phyloP scores from a whole-genome alignment of 768 basidiomycete genomes.

The Mycena leptocephala region DNA sequence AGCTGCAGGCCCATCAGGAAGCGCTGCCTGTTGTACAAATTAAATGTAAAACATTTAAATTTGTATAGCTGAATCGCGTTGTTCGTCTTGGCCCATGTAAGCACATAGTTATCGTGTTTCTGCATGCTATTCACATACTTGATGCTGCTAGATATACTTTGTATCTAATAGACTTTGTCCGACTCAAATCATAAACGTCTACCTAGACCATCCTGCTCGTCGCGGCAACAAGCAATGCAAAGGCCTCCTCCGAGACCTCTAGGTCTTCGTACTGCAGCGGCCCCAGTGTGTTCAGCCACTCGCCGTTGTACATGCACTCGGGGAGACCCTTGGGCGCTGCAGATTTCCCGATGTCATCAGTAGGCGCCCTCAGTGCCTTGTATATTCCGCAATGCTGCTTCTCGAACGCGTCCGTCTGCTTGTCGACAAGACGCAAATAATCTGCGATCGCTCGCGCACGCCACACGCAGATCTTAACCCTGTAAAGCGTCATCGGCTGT shows the following conservation, averaged over 20 bases:
- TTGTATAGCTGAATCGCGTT: too few species aligned
- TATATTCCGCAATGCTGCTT: not conserved
- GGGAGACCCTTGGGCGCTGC: constrained; percentile 12
- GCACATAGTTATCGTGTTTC: constrained; percentile 14
- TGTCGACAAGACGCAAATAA: constrained; percentile 10
- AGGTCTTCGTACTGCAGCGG: not conserved
- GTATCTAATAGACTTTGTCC: constrained; percentile 12
- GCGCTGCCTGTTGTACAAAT: too few species aligned
- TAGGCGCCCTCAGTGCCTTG: not conserved
- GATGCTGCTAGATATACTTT: constrained; percentile 2
- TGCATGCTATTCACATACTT: constrained; percentile 4
- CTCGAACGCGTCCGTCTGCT: not conserved
- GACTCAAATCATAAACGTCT: not conserved
- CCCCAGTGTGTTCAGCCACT: not conserved
- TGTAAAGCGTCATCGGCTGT: not conserved
- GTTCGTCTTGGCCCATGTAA: too few species aligned
- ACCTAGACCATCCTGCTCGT: constrained; percentile 7
- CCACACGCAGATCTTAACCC: constrained; percentile 17
- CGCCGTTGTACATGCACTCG: constrained; percentile 1
- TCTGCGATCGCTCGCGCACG: constrained; percentile 7
- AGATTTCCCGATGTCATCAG: not conserved
- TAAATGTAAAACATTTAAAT: too few species aligned
- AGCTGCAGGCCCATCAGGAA: too few species aligned
- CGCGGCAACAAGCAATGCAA: constrained; percentile 7
- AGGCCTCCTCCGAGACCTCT: constrained; percentile 1